Evolutionary conservation across 2,329 filamentous ascomycete genomes (phyloP).

Genomic region (Claviceps purpurea): DNA sequence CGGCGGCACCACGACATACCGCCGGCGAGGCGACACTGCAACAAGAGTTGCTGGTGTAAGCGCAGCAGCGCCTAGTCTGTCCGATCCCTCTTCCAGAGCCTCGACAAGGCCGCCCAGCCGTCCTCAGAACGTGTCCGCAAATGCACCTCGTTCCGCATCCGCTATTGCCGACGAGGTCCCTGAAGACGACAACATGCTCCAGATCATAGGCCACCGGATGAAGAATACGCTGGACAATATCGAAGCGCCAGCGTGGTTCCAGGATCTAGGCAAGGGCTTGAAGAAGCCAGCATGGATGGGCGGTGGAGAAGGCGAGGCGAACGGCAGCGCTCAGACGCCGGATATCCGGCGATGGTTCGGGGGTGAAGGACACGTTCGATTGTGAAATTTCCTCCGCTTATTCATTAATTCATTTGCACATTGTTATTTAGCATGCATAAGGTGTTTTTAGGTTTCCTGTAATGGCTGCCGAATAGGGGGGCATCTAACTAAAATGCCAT

Average conservation of each 20-base stretch:
- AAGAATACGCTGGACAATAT: conserved; percentile 84
- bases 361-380: conserved; percentile 19
- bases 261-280: conserved; percentile 53
- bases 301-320: conserved; percentile 40
- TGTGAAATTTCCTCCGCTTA: conserved; percentile 3
- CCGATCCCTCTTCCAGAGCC: conserved; percentile 29
- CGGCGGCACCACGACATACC: conserved; percentile 45
- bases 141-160: conserved; percentile 14
- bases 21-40: conserved; percentile 32
- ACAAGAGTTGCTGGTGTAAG: conserved; percentile 21
- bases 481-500: too few relatives aligned
- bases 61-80: conserved; percentile 30
- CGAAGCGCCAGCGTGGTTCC: conserved; percentile 71
- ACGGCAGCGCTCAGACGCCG: conserved; percentile 17
- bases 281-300: conserved; percentile 78
- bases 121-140: conserved; percentile 25
- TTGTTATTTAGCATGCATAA: too few relatives aligned
- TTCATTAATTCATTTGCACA: background rate
- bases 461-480: too few relatives aligned
- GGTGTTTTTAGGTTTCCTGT: too few relatives aligned
- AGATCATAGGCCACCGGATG: conserved; percentile 70
- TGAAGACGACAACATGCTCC: conserved; percentile 71
- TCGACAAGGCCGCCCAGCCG: conserved; percentile 22
- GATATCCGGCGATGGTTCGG: conserved; percentile 48
- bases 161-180: conserved; percentile 32